Percentiles rank a stretch among this genome's conserved stretches.
These are phyloP conservation scores for Bothriochloa decipiens DNA, from an alignment of 176 grass and related monocot genomes.

Conservation along the genomic window DNA sequence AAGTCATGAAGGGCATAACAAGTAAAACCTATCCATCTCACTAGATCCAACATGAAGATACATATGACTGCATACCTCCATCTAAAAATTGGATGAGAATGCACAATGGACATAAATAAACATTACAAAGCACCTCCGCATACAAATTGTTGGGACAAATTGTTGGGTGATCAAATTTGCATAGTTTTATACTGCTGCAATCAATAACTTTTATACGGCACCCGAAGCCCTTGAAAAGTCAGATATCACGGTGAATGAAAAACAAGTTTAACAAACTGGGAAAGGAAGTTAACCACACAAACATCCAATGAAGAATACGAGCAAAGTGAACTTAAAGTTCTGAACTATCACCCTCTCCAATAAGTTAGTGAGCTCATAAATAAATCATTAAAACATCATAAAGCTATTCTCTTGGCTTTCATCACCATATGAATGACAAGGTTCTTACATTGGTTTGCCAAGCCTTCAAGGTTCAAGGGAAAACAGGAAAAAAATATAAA, in stretches of 20 bases:
- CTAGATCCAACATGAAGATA: neutral
- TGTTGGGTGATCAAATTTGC: neutral
- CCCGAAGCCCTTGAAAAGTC: neutral
- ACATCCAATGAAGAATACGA: neutral
- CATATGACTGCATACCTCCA: neutral
- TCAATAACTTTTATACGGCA: neutral
- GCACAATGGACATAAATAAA: neutral
- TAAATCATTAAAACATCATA: neutral
- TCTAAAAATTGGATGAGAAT: neutral
- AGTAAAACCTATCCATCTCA: neutral
- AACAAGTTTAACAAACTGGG: neutral
- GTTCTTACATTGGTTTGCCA: neutral
- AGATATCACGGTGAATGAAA: neutral
- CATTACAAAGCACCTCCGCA: neutral
- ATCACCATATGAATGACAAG: neutral
- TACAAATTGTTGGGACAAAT: neutral
- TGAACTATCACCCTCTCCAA: neutral
- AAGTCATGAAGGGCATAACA: neutral
- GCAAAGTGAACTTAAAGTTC: neutral
- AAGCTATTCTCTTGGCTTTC: neutral
- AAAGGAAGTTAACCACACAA: neutral
- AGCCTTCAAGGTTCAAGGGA: neutral
- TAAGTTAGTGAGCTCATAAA: neutral
- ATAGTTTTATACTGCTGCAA: neutral
- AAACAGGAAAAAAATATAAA: neutral